phyloP scores from a whole-genome alignment of 495 filamentous ascomycete species.

The Aspergillus taichungensis region DNA sequence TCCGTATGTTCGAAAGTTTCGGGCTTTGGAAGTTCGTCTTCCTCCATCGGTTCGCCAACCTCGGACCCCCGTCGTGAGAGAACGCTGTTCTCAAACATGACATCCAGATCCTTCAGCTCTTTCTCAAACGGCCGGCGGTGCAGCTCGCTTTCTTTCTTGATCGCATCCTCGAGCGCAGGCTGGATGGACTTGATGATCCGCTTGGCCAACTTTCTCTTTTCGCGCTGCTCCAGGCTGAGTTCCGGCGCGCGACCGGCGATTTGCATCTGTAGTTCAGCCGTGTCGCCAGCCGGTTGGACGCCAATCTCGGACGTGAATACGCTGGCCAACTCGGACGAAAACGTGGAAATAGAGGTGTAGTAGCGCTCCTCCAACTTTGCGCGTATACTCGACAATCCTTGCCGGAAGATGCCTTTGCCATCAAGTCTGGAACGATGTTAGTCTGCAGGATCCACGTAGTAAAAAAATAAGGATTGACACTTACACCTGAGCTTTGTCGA shows the following conservation, averaged over 20 bases:
- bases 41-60: constrained; percentile 20
- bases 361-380: constrained; percentile 57
- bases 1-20: constrained; percentile 9
- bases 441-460: constrained; percentile 5
- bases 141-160: constrained; percentile 72
- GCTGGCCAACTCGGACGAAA: constrained; percentile 61
- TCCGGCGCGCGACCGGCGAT: constrained; percentile 44
- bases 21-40: constrained; percentile 15
- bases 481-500: constrained; percentile 71
- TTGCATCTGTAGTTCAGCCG: constrained; percentile 43
- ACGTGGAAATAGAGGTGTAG: constrained; percentile 66
- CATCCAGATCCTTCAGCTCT: constrained; percentile 63
- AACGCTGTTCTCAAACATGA: constrained; percentile 55
- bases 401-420: constrained; percentile 57
- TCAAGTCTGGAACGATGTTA: constrained; percentile 56
- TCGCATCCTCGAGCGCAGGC: constrained; percentile 63
- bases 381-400: constrained; percentile 54
- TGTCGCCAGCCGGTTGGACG: constrained; percentile 42
- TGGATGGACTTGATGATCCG: constrained; percentile 76
- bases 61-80: constrained; percentile 35
- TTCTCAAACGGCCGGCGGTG: constrained; percentile 58
- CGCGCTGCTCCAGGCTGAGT: constrained; percentile 55
- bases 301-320: constrained; percentile 63
- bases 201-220: constrained; percentile 64
- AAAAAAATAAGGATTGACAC: constrained; percentile 18